A percentile compares a stretch with the other conserved stretches of the same genome.
Conservation (phyloP, 768 basidiomycete genomes). For the Glaciozyma martinii region DNA sequence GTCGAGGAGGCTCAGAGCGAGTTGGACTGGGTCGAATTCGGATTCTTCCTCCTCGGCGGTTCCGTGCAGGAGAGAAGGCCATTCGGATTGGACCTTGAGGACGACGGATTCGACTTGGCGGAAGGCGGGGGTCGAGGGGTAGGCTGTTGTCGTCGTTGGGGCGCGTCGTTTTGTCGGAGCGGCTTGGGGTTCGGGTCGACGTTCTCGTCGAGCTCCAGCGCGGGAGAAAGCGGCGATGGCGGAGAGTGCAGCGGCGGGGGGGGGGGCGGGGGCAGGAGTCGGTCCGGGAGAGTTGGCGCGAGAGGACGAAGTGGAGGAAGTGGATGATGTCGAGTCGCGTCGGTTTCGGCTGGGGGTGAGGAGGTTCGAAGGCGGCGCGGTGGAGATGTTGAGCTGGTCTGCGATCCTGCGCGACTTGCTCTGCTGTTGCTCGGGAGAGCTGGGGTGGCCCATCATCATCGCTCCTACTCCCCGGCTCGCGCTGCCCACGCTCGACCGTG, state of each 20-base stretch:
- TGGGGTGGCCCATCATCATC: too few relatives aligned
- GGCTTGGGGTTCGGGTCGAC: background rate
- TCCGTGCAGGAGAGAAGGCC: conserved; percentile 26
- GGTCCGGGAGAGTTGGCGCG: background rate
- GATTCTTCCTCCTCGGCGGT: conserved; percentile 20
- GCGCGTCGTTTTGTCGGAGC: background rate
- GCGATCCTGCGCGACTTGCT: background rate
- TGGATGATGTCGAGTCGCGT: background rate
- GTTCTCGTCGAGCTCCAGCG: conserved; percentile 20
- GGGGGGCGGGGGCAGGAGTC: background rate
- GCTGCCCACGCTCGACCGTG: too few relatives aligned
- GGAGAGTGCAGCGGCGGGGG: conserved; percentile 1
- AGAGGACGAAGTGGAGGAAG: background rate
- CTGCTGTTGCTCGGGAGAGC: too few relatives aligned
- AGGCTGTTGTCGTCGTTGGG: conserved; percentile 19
- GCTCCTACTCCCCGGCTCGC: too few relatives aligned
- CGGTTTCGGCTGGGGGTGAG: background rate
- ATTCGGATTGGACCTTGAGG: conserved; percentile 21
- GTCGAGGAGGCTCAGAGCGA: conserved; percentile 82
- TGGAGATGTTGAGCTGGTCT: conserved; percentile 2
- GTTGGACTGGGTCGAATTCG: conserved; percentile 86
- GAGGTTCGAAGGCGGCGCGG: background rate
- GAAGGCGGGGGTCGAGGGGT: conserved; percentile 35
- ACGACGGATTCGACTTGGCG: conserved; percentile 32
- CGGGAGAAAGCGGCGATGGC: conserved; percentile 26